Conservation (phyloP, 257 asterid genomes). For the Solanum rostratum region DNA sequence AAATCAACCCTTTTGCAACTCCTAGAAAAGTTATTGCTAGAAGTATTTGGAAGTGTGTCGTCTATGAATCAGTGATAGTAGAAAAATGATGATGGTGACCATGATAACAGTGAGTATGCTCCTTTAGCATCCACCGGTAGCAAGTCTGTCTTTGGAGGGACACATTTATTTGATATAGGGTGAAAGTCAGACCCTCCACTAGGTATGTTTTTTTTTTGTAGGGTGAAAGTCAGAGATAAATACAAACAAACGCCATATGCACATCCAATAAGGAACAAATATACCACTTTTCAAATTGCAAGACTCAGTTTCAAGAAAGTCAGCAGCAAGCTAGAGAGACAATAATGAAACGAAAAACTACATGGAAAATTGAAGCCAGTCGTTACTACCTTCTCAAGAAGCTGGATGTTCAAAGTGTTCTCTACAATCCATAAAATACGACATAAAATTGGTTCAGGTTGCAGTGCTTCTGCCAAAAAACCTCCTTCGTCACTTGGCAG, state of each 20-base stretch:
- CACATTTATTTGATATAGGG: background rate
- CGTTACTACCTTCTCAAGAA: constrained; percentile 56
- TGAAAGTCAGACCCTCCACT: background rate
- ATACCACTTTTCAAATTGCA: background rate
- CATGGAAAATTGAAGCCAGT: background rate
- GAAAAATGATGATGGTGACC: background rate
- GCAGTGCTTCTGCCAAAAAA: constrained; percentile 63
- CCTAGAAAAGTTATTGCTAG: background rate
- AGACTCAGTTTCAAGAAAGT: background rate
- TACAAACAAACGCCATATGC: background rate
- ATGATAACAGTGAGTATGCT: background rate
- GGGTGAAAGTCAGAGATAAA: background rate
- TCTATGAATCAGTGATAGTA: background rate
- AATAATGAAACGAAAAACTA: background rate
- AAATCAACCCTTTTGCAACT: background rate
- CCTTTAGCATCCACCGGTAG: background rate
- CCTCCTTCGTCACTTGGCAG: constrained; percentile 59
- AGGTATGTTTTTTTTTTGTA: background rate
- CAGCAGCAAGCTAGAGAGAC: background rate
- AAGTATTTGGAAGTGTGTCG: background rate
- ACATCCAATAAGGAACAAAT: background rate
- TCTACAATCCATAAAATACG: constrained; percentile 84
- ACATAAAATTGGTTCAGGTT: constrained; percentile 45
- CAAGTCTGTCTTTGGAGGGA: background rate
- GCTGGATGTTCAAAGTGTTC: constrained; percentile 63